Conservation (phyloP, 768 basidiomycete species). For the Trametes maxima region DNA sequence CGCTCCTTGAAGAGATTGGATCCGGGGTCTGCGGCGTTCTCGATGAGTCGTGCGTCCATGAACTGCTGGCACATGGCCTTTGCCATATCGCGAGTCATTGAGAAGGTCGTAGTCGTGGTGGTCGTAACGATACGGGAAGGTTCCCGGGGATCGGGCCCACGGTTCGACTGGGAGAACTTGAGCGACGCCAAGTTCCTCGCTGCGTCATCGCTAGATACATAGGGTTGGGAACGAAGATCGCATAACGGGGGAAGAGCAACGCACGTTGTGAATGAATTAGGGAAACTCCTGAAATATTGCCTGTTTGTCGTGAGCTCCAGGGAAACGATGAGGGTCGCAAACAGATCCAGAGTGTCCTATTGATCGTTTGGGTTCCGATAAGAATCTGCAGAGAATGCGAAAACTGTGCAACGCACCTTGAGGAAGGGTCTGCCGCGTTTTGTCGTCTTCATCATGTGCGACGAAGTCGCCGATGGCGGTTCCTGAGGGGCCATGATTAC, state of each 20-base stretch:
- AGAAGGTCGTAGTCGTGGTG: slow-evolving; percentile 98
- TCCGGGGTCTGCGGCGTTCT: slow-evolving; percentile 90
- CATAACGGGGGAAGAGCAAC: slow-evolving; percentile 36
- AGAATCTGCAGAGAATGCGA: slow-evolving; percentile 13
- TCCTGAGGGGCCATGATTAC: slow-evolving; percentile 45
- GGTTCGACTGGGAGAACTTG: slow-evolving; percentile 99
- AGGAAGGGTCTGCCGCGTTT: slow-evolving; percentile 93
- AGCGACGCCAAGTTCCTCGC: slow-evolving; percentile 90
- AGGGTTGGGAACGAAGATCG: slow-evolving; percentile 12
- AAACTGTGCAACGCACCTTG: slow-evolving; percentile 56
- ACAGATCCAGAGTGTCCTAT: slow-evolving; percentile 97
- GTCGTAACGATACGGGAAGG: slow-evolving; percentile 98
- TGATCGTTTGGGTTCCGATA: slow-evolving; percentile 1
- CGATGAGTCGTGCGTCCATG: slow-evolving; percentile 97
- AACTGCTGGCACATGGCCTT: slow-evolving; percentile 99
- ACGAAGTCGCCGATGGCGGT: slow-evolving; percentile 58
- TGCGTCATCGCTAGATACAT: slow-evolving; percentile 81
- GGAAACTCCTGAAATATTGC: slow-evolving; percentile 94
- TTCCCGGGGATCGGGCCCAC: slow-evolving; percentile 97
- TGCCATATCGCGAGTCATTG: slow-evolving; percentile 99
- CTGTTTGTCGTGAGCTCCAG: slow-evolving; percentile 87
- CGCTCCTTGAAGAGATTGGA: slow-evolving; percentile 96
- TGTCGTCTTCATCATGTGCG: slow-evolving; percentile 99
- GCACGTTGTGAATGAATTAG: slow-evolving; percentile 94
- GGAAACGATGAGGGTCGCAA: slow-evolving; percentile 94